Evolutionary conservation across 1,284 basidiomycete species (phyloP).

Genomic region (Ustilago shanxiensis): DNA sequence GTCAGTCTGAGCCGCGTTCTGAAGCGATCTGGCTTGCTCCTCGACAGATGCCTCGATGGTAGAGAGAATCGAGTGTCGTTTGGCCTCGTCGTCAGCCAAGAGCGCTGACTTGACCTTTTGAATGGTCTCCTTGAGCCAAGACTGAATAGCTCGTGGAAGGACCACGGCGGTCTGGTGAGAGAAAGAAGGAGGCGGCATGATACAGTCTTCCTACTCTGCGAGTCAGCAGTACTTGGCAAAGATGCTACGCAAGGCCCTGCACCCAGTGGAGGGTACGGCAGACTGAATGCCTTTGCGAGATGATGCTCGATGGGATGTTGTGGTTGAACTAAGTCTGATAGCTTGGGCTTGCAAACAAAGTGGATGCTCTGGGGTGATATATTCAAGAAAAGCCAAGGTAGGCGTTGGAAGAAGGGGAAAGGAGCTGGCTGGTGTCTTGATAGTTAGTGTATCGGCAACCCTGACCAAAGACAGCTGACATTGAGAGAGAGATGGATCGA

Average conservation of each 20-base stretch:
- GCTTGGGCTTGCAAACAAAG: neutral
- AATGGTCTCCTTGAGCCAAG: constrained; percentile 48
- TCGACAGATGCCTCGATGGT: constrained; percentile 35
- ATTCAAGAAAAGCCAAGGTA: neutral
- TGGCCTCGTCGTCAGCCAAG: constrained; percentile 26
- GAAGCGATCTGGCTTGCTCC: constrained; percentile 29
- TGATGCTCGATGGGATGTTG: neutral
- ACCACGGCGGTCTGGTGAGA: constrained; percentile 47
- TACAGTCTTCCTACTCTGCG: neutral
- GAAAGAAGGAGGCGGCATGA: constrained; percentile 53
- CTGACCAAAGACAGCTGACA: constrained; percentile 54
- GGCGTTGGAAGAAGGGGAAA: neutral
- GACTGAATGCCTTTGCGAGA: neutral
- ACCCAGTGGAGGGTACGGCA: too few species aligned
- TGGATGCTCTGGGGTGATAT: neutral
- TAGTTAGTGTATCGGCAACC: constrained; percentile 51
- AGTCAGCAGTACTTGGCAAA: neutral
- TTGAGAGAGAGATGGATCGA: constrained; percentile 26
- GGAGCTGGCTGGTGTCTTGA: constrained; percentile 49
- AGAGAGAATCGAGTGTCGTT: constrained; percentile 31
- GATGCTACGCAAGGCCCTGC: neutral
- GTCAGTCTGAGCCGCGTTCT: constrained; percentile 31
- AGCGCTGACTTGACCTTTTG: constrained; percentile 41
- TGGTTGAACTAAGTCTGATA: neutral
- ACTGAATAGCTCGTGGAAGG: constrained; percentile 38